These are phyloP conservation scores for Xylaria nigripes DNA, from an alignment of 495 filamentous ascomycete species.

Conservation along the genomic window DNA sequence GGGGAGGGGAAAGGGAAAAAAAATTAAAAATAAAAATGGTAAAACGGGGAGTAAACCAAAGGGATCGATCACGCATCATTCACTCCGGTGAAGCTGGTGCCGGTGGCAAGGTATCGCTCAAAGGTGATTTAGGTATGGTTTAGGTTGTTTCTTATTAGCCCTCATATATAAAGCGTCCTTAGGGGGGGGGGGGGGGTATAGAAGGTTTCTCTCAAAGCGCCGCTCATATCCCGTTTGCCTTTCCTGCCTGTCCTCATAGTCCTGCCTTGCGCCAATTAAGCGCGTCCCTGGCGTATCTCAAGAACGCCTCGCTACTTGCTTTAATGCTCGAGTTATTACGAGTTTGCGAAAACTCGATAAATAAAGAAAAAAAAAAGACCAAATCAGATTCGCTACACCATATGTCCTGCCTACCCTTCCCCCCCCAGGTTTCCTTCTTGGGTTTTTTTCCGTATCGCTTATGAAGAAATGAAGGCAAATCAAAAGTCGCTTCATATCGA, in stretches of 20 bases:
- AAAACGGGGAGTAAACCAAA: no score
- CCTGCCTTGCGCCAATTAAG: neutral
- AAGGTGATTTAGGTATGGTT: no score
- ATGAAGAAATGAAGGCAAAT: slow-evolving; percentile 5
- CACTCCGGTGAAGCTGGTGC: no score
- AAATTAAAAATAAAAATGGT: no score
- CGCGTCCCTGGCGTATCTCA: slow-evolving; percentile 2
- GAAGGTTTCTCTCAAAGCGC: neutral
- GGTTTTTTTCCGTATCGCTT: neutral
- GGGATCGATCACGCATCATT: neutral
- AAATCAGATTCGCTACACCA: neutral
- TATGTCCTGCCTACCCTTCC: neutral
- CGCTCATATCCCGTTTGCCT: neutral
- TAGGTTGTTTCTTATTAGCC: neutral
- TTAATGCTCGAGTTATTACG: slow-evolving; percentile 3
- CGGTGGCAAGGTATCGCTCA: no score
- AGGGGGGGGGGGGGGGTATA: neutral
- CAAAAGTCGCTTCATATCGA: slow-evolving; percentile 1
- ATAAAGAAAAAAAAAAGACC: neutral
- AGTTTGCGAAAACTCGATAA: neutral
- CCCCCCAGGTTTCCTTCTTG: slow-evolving; percentile 4
- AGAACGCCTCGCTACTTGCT: slow-evolving; percentile 6
- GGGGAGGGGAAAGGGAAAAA: no score
- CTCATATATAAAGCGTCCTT: neutral
- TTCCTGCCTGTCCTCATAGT: neutral